These are phyloP conservation scores for Podila horticola DNA, from an alignment of 192 early-diverging fungal genomes.

Conservation along the genomic window DNA sequence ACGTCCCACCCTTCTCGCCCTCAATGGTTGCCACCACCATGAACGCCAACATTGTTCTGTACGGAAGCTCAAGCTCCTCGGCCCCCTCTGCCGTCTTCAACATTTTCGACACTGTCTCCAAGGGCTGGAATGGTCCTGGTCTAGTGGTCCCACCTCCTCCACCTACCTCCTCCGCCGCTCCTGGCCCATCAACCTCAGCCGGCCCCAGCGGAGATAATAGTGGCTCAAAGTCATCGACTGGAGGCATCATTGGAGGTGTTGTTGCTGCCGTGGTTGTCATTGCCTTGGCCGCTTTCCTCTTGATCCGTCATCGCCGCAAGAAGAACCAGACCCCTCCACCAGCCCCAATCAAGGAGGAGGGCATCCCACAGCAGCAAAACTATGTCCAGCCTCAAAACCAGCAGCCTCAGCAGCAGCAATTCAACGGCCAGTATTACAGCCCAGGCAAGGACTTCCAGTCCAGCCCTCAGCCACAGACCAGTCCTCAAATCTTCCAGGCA, in stretches of 20 bases:
- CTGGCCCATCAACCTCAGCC: neutral
- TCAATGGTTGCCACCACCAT: conserved; percentile 12
- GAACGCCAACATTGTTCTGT: conserved; percentile 19
- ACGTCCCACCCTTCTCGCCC: conserved; percentile 26
- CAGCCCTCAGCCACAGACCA: conserved; percentile 3
- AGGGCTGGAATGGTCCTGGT: conserved; percentile 31
- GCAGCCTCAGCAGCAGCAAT: conserved; percentile 10
- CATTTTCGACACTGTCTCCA: conserved; percentile 20
- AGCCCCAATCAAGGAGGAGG: neutral
- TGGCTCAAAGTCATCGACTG: conserved; percentile 8
- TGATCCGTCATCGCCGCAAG: conserved; percentile 36
- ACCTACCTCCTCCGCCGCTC: neutral
- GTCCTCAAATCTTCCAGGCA: neutral
- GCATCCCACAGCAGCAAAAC: conserved; percentile 4
- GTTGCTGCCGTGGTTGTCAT: conserved; percentile 32
- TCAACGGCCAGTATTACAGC: neutral
- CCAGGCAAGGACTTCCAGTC: neutral
- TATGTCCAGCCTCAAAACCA: conserved; percentile 13
- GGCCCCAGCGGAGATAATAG: neutral
- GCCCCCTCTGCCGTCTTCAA: conserved; percentile 12
- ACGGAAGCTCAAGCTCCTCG: conserved; percentile 10
- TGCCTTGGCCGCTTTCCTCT: conserved; percentile 24
- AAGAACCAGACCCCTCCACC: neutral
- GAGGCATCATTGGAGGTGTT: conserved; percentile 39
- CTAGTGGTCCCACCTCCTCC: conserved; percentile 13